Base-by-base conservation (phyloP, 495 filamentous ascomycete species). In the Annulohypoxylon stygium region DNA sequence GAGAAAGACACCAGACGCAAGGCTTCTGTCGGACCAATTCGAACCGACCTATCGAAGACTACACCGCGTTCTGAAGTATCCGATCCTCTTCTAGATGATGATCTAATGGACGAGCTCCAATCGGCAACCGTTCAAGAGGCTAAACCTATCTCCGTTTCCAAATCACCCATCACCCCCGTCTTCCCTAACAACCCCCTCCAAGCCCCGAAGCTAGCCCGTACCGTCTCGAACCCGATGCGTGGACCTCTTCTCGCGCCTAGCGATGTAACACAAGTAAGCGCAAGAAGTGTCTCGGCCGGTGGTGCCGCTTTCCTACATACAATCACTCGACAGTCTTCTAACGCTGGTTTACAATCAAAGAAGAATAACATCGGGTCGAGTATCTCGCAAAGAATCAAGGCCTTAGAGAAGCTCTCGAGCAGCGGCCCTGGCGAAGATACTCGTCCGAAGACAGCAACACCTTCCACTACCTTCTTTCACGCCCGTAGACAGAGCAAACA, bases 301-400 rank as follows among this genome's bases (percentile, higher is more conserved):
- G 75, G 81, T 74, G 73, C 81, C 75, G 73, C 83, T n/a, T 85
- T 78, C 61, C 57, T 85, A 60, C 85, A 86, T 61, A 82, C 77
- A 33, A 79, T 83, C n/a, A 83, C 83, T 16, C 82, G 83, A 51
- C 84, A 86, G 45, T 60, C 73, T 16, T 73, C 80, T 34, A 74
- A 77, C 18, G 75, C 81, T 18, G 83, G 85, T 37, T 73, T 85
- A 16, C 76, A 89, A 61, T 87, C 90, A 1, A 94, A 92, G 82
- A 93, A 91, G 78, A 86, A 89, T 79, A 95, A 93, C 76, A 87
- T 97, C 18, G 95, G 93, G 2, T 92, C 91, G 26, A 93, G 93
- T 43, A 97, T 97, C 74, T 95, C 93, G 7, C 92, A 93, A 78
- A 90, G 94, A 60, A 97, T 97, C 76, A 93, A 96, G 76, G 93